These are phyloP conservation scores for Trapa bicornis DNA, from an alignment of 345 rosid genomes.

Conservation along the genomic window DNA sequence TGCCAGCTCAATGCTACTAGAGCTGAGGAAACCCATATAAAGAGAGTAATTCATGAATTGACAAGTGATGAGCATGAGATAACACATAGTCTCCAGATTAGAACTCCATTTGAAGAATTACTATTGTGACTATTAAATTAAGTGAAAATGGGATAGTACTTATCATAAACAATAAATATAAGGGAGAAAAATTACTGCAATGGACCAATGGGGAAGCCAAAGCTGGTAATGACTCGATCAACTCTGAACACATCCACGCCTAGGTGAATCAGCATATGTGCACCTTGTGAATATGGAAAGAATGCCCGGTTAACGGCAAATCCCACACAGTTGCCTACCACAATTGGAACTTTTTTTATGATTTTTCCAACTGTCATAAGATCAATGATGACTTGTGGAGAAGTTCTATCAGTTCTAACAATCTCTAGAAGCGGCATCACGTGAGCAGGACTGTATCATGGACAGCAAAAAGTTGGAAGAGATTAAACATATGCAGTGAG, in stretches of 20 bases:
- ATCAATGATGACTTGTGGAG: conserved; percentile 82
- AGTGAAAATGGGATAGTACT: background rate
- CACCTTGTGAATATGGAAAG: conserved; percentile 71
- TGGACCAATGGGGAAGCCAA: conserved; percentile 93
- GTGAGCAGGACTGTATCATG: conserved; percentile 75
- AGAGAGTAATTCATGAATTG: too few relatives aligned
- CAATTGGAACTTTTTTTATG: conserved; percentile 89
- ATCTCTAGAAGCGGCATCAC: conserved; percentile 95
- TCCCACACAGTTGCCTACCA: conserved; percentile 90
- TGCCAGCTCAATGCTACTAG: too few relatives aligned
- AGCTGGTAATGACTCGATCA: conserved; percentile 58
- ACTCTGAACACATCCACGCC: conserved; percentile 91
- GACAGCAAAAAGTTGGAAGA: conserved; percentile 7
- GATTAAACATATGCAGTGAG: background rate
- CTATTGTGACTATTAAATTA: background rate
- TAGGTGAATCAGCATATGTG: conserved; percentile 53
- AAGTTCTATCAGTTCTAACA: conserved; percentile 68
- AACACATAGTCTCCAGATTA: background rate
- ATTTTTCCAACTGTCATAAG: conserved; percentile 73
- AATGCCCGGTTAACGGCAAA: conserved; percentile 91
- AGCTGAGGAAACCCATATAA: too few relatives aligned
- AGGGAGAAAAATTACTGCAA: conserved; percentile 59
- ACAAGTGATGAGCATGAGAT: background rate
- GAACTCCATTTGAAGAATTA: background rate
- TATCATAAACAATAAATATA: conserved; percentile 4